Percentiles rank a stretch among this genome's conserved stretches.
phyloP scores from a whole-genome alignment of 805 yeast species.

The Starmerella bacillaris region DNA sequence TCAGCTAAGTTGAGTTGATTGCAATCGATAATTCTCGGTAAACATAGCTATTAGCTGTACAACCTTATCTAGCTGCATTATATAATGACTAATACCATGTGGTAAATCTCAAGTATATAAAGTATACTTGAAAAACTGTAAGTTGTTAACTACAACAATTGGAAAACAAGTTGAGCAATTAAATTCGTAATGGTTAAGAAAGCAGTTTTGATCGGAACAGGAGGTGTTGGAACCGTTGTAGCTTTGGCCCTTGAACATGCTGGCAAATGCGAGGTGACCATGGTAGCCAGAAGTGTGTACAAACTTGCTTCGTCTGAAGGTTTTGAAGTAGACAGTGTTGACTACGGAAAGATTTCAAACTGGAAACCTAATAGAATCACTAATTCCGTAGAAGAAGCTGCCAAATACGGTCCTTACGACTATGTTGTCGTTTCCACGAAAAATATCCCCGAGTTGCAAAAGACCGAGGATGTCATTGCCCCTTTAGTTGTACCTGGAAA shows the following conservation, averaged over 20 bases:
- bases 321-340: conserved; percentile 40
- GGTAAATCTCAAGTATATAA: neutral
- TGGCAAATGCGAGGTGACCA: conserved; percentile 36
- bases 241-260: conserved; percentile 41
- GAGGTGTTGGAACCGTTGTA: conserved; percentile 72
- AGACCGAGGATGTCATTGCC: conserved; percentile 33
- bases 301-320: conserved; percentile 35
- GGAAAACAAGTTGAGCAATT: neutral
- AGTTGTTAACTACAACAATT: neutral
- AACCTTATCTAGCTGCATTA: neutral
- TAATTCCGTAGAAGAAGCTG: conserved; percentile 30
- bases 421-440: conserved; percentile 45
- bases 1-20: too few relatives aligned
- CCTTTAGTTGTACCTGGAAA: conserved; percentile 35
- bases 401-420: conserved; percentile 30
- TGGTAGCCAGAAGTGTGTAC: conserved; percentile 51
- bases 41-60: conserved; percentile 1
- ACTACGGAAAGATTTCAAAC: conserved; percentile 36
- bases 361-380: conserved; percentile 36
- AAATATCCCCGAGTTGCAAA: conserved; percentile 44
- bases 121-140: too few relatives aligned
- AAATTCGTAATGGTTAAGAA: conserved; percentile 16
- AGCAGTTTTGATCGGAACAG: conserved; percentile 57
- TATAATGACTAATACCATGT: neutral
- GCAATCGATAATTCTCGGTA: too few relatives aligned